phyloP scores from a whole-genome alignment of 331 rosid genomes.

The Acacia concinna region DNA sequence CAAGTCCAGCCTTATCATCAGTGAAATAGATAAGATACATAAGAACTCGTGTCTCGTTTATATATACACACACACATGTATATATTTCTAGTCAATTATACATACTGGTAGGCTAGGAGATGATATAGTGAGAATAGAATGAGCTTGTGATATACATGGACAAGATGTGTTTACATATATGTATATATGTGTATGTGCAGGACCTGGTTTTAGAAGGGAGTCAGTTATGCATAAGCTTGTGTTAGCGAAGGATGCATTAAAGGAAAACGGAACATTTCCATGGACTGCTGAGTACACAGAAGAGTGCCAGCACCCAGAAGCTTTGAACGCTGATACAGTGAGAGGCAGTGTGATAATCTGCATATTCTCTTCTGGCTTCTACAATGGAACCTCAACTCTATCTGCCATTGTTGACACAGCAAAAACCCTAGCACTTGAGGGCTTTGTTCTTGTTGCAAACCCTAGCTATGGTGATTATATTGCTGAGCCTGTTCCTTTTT shows the following conservation, averaged over 20 bases:
- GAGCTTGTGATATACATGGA: not conserved
- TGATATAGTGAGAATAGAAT: not conserved
- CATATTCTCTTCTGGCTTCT: slow-evolving; percentile 75
- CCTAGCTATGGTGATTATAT: slow-evolving; percentile 70
- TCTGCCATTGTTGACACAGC: slow-evolving; percentile 57
- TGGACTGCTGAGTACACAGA: slow-evolving; percentile 47
- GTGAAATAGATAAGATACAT: too few species aligned
- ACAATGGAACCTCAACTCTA: slow-evolving; percentile 60
- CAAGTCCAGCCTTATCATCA: too few species aligned
- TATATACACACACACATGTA: too few species aligned
- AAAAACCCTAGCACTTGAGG: slow-evolving; percentile 49
- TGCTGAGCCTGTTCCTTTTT: slow-evolving; percentile 68
- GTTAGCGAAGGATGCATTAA: slow-evolving; percentile 72
- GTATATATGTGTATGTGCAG: slow-evolving; percentile 20
- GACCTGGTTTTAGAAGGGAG: slow-evolving; percentile 60
- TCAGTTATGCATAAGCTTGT: slow-evolving; percentile 51
- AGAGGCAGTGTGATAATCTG: slow-evolving; percentile 63
- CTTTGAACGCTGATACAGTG: slow-evolving; percentile 52
- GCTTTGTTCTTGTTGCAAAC: slow-evolving; percentile 65
- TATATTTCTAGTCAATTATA: not conserved
- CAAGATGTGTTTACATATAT: not conserved
- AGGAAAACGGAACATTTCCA: slow-evolving; percentile 49
- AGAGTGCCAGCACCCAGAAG: slow-evolving; percentile 85
- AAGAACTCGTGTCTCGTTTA: too few species aligned
- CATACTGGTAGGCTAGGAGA: not conserved